These are phyloP conservation scores for Citeromyces siamensis DNA, from an alignment of 1,139 yeast species.

Conservation along the genomic window DNA sequence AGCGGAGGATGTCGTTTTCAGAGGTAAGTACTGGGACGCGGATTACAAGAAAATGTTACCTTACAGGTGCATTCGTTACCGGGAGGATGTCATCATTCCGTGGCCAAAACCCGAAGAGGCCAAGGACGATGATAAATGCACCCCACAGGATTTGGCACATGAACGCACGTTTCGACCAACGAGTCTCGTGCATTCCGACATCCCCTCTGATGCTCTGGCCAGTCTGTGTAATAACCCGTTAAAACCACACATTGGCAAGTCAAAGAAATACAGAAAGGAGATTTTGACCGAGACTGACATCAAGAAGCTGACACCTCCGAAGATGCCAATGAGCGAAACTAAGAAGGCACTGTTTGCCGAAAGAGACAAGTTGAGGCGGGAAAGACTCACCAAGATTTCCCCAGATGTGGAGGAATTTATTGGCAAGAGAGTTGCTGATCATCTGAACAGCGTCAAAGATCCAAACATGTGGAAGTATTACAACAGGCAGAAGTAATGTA, in stretches of 20 bases:
- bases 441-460: conserved; percentile 25
- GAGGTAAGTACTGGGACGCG: conserved; percentile 61
- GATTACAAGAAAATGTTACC: conserved; percentile 69
- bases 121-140: conserved; percentile 49
- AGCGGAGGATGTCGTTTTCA: conserved; percentile 58
- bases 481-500: conserved; percentile 15
- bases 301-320: conserved; percentile 51
- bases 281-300: conserved; percentile 48
- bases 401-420: conserved; percentile 59
- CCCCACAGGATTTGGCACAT: conserved; percentile 46
- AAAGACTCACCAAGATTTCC: conserved; percentile 38
- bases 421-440: conserved; percentile 55
- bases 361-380: conserved; percentile 33
- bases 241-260: conserved; percentile 61
- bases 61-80: conserved; percentile 61
- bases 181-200: conserved; percentile 50
- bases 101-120: conserved; percentile 77
- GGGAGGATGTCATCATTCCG: conserved; percentile 57
- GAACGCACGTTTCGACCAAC: conserved; percentile 70
- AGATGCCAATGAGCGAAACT: conserved; percentile 64
- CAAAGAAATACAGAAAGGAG: conserved; percentile 34
- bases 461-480: conserved; percentile 16
- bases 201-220: conserved; percentile 53
- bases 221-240: conserved; percentile 25
- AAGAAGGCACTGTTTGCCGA: conserved; percentile 55